Conservation (phyloP, 768 basidiomycete genomes). For the Trametes maxima region DNA sequence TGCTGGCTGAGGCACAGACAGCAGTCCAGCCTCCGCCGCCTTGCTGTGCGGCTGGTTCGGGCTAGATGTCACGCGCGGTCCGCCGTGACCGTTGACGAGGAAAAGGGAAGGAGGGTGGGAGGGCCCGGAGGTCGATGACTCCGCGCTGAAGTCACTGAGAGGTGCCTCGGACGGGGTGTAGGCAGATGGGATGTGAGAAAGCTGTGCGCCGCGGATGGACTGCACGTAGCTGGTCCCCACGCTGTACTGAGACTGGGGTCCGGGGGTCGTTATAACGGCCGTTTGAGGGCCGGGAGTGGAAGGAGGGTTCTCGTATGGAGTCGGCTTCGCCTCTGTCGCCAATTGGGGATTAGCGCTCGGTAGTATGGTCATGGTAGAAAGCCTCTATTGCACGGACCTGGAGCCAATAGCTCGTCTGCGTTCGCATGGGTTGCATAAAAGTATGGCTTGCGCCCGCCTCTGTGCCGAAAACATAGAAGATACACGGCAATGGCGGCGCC, state of each 20-base stretch:
- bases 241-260: neutral
- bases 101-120: constrained; percentile 1
- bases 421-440: constrained; percentile 12
- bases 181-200: neutral
- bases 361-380: neutral
- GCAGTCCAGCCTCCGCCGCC: constrained; percentile 25
- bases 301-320: constrained; percentile 3
- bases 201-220: constrained; percentile 2
- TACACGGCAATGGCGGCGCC: constrained; percentile 7
- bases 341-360: neutral
- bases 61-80: neutral
- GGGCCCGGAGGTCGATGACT: constrained; percentile 1
- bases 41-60: constrained; percentile 23
- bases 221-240: neutral
- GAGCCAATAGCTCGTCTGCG: constrained; percentile 9
- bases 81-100: constrained; percentile 1
- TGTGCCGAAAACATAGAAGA: constrained; percentile 16
- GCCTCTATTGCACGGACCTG: neutral
- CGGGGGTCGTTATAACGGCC: neutral
- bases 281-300: neutral
- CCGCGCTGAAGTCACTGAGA: constrained; percentile 12
- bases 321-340: constrained; percentile 14
- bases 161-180: constrained; percentile 12
- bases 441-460: constrained; percentile 11
- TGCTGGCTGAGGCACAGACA: constrained; percentile 18